These are phyloP conservation scores for Nicotiana tabacum DNA, from an alignment of 257 asterid genomes.

Conservation along the genomic window DNA sequence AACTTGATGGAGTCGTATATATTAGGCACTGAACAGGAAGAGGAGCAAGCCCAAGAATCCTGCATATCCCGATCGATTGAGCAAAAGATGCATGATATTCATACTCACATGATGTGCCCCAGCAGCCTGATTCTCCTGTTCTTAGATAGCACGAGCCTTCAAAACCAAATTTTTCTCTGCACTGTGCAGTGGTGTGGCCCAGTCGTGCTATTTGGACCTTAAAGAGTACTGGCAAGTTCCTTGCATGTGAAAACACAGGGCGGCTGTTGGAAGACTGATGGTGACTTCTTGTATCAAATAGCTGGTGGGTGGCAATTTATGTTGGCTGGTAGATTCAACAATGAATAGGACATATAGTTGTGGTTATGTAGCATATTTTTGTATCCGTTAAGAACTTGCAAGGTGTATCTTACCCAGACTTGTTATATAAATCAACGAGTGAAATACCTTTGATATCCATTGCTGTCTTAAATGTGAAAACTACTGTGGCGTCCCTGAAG, in stretches of 20 bases:
- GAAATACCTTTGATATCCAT: neutral
- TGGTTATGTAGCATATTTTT: neutral
- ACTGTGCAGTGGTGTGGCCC: neutral
- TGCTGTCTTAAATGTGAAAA: neutral
- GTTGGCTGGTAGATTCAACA: neutral
- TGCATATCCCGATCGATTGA: neutral
- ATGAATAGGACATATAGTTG: neutral
- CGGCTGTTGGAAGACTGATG: neutral
- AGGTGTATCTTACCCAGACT: neutral
- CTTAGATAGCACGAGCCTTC: neutral
- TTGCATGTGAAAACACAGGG: neutral
- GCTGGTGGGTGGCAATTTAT: neutral
- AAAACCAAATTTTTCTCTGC: neutral
- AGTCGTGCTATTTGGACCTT: neutral
- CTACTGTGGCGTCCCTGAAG: neutral
- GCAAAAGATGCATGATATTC: neutral
- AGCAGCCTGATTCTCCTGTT: slow-evolving; percentile 1
- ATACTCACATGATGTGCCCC: neutral
- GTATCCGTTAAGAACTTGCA: neutral
- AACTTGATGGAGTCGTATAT: neutral
- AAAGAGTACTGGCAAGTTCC: neutral
- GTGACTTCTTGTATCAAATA: neutral
- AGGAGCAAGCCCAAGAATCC: neutral
- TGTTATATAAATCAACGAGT: neutral
- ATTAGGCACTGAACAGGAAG: neutral